These are phyloP conservation scores for Plasmopara halstedii DNA, from an alignment of 352 stramenopile genomes.

Conservation along the genomic window DNA sequence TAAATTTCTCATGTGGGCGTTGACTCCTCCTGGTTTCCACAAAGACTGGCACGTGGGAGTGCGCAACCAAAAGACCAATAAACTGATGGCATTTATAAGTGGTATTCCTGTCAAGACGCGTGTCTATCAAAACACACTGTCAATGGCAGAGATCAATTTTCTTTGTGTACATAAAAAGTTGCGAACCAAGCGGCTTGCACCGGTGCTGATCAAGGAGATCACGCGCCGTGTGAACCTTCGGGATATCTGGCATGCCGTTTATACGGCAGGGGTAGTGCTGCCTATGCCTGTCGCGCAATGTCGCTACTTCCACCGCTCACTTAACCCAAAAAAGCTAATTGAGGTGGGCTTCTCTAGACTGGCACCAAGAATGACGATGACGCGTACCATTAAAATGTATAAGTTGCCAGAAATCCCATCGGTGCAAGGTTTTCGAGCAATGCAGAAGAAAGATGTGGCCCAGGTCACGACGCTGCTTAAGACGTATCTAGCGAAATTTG, in stretches of 20 bases:
- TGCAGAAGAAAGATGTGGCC: conserved; percentile 46
- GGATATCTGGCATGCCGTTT: conserved; percentile 94
- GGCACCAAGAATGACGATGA: conserved; percentile 91
- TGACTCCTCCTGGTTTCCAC: conserved; percentile 90
- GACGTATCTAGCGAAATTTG: conserved; percentile 46
- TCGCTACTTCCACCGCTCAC: conserved; percentile 95
- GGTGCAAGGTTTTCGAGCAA: conserved; percentile 38
- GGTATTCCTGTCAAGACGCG: conserved; percentile 86
- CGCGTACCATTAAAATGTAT: conserved; percentile 86
- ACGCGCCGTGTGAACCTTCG: conserved; percentile 96
- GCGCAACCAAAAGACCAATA: conserved; percentile 79
- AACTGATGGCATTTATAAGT: conserved; percentile 97
- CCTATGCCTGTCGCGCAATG: conserved; percentile 92
- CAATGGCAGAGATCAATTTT: conserved; percentile 97
- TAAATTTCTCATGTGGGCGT: conserved; percentile 83
- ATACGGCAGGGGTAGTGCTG: conserved; percentile 96
- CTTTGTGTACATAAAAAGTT: conserved; percentile 99
- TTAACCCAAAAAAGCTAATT: conserved; percentile 99
- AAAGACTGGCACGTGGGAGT: conserved; percentile 96
- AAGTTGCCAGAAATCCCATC: conserved; percentile 58
- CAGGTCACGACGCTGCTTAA: conserved; percentile 44
- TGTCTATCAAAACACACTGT: conserved; percentile 45
- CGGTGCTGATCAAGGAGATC: conserved; percentile 99
- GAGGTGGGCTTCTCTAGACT: conserved; percentile 95
- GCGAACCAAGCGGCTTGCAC: conserved; percentile 91